Evolutionary conservation across 805 yeast genomes (phyloP).

Genomic region (Starmera amethionina): DNA sequence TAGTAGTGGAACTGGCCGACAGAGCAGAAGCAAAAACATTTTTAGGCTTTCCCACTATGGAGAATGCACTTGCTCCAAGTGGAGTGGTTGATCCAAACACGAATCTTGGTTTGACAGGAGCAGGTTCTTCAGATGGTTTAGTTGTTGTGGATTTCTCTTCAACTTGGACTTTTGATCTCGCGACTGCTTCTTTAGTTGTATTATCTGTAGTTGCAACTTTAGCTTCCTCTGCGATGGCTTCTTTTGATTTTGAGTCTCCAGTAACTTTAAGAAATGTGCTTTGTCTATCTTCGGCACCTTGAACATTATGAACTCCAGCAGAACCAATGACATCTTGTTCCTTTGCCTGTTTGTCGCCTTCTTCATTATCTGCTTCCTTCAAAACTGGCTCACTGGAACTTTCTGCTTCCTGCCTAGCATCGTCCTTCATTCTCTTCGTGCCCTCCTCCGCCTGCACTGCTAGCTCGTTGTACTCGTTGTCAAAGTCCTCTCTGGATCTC

Average conservation of each 20-base stretch:
- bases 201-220: no score
- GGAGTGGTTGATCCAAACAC: constrained; percentile 46
- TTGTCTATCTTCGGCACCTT: not conserved
- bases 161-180: not conserved
- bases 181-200: not conserved
- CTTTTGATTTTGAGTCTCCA: no score
- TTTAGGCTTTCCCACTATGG: constrained; percentile 19
- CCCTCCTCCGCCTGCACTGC: constrained; percentile 16
- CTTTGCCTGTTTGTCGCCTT: constrained; percentile 1
- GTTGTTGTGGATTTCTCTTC: constrained; percentile 1
- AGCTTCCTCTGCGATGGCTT: no score
- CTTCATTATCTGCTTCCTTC: constrained; percentile 1
- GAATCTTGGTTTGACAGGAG: constrained; percentile 28
- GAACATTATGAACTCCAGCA: no score
- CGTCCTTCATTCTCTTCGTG: constrained; percentile 6
- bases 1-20: constrained; percentile 24
- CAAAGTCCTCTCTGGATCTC: constrained; percentile 19
- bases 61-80: constrained; percentile 35
- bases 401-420: constrained; percentile 6
- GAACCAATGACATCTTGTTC: not conserved
- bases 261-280: not conserved
- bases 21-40: constrained; percentile 33
- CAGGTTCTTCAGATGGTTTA: constrained; percentile 1
- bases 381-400: not conserved
- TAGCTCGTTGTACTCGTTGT: constrained; percentile 12